Base-by-base conservation (phyloP, 768 basidiomycete species). In the Boletus tylopilopsis region DNA sequence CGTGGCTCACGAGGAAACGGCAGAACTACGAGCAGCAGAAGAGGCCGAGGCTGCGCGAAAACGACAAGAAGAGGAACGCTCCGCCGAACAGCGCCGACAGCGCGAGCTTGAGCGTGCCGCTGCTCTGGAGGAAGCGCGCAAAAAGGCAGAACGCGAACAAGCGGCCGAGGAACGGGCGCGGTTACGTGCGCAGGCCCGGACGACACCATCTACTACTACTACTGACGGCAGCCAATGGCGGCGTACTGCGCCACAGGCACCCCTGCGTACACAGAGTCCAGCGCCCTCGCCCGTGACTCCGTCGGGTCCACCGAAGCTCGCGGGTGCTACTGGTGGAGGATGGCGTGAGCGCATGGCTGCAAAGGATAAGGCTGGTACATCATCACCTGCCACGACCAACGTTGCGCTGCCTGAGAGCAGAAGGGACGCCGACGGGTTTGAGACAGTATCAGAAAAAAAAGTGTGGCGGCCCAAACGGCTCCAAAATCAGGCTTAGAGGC, bases 391-490 rank as follows among this genome's bases (percentile, higher is more conserved):
- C 5, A 10, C 41, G 37, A 27, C 35, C 40, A 37, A 47, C 5
- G 52, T 55, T 5, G 71, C 76, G 5, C 38, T 58, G 3, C 74
- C 78, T 45, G 77, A 78, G 43, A 42, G 63, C 6, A 71, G 70
- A 56, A 78, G 73, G 58, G 84, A 86, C 35, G 73, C 80, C 4
- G 87, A 90, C 58, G 87, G 88, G 4, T 89, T 89, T 76, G 81
- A 84, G 67, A 74, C 80, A 22, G 82, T 85, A 6, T 6, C 67
- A 2, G 54, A 56, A 29, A 66, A 59, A 48, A 53, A 43, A n/a
- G 56, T 59, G 32, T 68, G 66, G 66, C 45, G 49, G 34, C 8
- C 64, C 1, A 55, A 12, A 40, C 62, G 53, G 22, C 1, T 63
- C 6, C 66, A 53, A 37, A 50, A 33, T 27, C 47, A 48, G 37